Conservation (phyloP, 306 rosid species). For the Vicia villosa region DNA sequence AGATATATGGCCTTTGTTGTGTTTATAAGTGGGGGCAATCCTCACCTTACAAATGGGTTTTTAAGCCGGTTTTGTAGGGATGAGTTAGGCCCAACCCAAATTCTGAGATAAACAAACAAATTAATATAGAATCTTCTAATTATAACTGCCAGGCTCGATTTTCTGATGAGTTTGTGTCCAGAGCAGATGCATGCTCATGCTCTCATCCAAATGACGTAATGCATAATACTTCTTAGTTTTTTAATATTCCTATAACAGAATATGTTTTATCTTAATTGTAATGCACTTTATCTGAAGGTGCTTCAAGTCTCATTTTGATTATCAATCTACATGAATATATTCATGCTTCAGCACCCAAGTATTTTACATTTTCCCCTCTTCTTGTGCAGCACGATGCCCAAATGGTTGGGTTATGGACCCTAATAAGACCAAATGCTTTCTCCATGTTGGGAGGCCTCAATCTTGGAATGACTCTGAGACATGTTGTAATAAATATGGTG, state of each 20-base stretch:
- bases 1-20: no score
- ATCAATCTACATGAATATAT: not conserved
- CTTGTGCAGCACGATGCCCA: slow-evolving; percentile 70
- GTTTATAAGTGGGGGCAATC: no score
- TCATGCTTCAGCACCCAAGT: slow-evolving; percentile 20
- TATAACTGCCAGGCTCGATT: not conserved
- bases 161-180: not conserved
- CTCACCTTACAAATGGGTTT: no score
- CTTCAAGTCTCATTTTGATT: slow-evolving; percentile 26
- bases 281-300: slow-evolving; percentile 23
- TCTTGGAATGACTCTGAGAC: slow-evolving; percentile 89
- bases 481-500: slow-evolving; percentile 61
- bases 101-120: no score
- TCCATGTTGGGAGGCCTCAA: slow-evolving; percentile 46
- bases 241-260: not conserved
- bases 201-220: not conserved
- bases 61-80: no score
- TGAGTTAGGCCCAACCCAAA: no score
- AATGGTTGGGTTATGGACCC: slow-evolving; percentile 65
- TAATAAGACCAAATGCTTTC: slow-evolving; percentile 64
- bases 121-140: not conserved
- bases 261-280: slow-evolving; percentile 2
- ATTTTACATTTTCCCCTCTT: slow-evolving; percentile 17
- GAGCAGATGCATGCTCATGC: not conserved
- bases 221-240: not conserved